Evolutionary conservation across 495 filamentous ascomycete species (phyloP).

Genomic region (Staphylotrichum longicolle): DNA sequence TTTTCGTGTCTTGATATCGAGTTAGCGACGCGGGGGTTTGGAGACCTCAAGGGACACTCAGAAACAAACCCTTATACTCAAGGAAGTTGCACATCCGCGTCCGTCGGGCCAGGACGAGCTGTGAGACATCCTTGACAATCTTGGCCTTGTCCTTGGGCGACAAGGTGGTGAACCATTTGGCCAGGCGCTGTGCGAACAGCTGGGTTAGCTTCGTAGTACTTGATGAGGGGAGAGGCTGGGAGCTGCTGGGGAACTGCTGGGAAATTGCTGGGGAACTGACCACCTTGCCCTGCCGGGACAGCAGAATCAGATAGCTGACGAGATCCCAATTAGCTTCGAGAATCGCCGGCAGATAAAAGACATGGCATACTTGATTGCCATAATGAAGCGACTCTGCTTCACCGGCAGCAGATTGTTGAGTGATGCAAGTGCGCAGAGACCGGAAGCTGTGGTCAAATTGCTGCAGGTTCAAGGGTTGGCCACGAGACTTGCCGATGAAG

Average conservation of each 20-base stretch:
- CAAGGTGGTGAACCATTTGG: constrained; percentile 99
- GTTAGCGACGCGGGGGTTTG: constrained; percentile 18
- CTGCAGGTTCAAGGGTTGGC: constrained; percentile 19
- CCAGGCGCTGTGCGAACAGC: constrained; percentile 67
- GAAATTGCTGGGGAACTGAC: constrained; percentile 51
- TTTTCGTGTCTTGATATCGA: constrained; percentile 75
- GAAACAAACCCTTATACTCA: constrained; percentile 83
- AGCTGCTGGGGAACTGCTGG: background rate
- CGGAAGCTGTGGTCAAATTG: constrained; percentile 9
- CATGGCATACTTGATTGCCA: constrained; percentile 48
- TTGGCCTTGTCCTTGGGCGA: constrained; percentile 99
- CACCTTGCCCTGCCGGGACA: constrained; percentile 98
- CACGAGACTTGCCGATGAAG: constrained; percentile 18
- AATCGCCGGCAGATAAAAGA: background rate
- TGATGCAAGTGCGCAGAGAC: constrained; percentile 15
- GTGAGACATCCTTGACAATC: constrained; percentile 99
- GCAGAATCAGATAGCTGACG: constrained; percentile 88
- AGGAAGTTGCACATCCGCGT: constrained; percentile 99
- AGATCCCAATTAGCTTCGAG: constrained; percentile 20
- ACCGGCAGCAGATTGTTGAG: constrained; percentile 25
- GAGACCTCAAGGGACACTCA: too few relatives aligned
- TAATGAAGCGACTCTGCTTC: constrained; percentile 38
- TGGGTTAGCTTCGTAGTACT: constrained; percentile 27
- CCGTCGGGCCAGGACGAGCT: constrained; percentile 90
- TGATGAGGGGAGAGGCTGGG: constrained; percentile 42